A percentile compares a stretch with the other conserved stretches of the same genome.
Conservation (phyloP, 176 grass and related monocot species). For the Lolium perenne region DNA sequence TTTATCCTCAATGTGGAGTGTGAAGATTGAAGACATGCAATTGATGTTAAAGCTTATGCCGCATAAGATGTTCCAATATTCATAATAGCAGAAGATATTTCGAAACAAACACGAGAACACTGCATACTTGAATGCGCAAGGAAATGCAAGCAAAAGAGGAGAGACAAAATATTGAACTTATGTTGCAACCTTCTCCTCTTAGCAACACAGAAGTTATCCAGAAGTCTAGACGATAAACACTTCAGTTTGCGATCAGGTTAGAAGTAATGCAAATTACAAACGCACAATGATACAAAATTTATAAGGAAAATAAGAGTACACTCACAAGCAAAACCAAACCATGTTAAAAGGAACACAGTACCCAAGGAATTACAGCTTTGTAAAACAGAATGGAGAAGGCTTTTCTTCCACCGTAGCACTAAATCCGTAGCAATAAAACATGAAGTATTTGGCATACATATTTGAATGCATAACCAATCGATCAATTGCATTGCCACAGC, state of each 20-base stretch:
- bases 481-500: no score
- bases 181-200: neutral
- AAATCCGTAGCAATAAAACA: neutral
- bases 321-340: neutral
- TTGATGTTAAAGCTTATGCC: no score
- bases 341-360: neutral
- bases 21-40: no score
- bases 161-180: conserved; percentile 1
- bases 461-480: no score
- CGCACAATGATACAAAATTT: neutral
- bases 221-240: neutral
- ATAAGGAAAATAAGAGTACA: neutral
- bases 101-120: neutral
- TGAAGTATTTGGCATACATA: no score
- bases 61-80: no score
- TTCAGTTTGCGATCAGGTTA: neutral
- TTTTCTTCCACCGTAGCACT: neutral
- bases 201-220: no score
- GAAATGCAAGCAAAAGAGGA: neutral
- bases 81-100: neutral
- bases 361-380: neutral
- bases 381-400: neutral
- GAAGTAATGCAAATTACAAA: conserved; percentile 5
- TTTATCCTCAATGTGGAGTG: no score
- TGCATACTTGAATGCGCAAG: neutral